These are phyloP conservation scores for Ophiobolus disseminans DNA, from an alignment of 2,329 filamentous ascomycete genomes.

Conservation along the genomic window DNA sequence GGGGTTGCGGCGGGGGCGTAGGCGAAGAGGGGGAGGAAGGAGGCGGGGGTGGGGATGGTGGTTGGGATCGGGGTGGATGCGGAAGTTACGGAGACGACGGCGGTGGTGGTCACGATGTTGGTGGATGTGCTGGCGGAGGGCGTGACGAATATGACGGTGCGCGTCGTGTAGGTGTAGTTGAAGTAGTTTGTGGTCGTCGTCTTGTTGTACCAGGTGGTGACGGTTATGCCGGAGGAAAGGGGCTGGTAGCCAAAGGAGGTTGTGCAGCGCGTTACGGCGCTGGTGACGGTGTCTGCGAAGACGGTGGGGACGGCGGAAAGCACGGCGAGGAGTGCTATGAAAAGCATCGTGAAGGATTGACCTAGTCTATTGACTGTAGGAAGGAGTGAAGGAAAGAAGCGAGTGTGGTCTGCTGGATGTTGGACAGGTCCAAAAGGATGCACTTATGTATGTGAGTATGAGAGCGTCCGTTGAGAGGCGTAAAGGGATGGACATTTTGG, in stretches of 20 bases:
- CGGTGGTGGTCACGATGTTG: constrained; percentile 23
- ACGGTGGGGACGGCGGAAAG: constrained; percentile 25
- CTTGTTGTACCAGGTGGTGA: constrained; percentile 18
- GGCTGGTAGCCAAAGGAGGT: constrained; percentile 20
- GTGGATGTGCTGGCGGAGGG: constrained; percentile 29
- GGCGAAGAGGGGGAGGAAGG: constrained; percentile 24
- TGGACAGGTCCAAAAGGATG: not conserved
- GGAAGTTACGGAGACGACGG: constrained; percentile 16
- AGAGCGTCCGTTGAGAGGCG: constrained; percentile 5
- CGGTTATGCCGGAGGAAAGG: constrained; percentile 13
- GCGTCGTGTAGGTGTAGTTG: constrained; percentile 17
- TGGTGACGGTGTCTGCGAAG: constrained; percentile 14
- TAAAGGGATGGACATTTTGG: constrained; percentile 11
- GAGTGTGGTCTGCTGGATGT: constrained; percentile 27
- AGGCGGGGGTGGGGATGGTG: constrained; percentile 19
- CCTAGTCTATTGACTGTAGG: constrained; percentile 13
- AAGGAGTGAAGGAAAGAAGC: constrained; percentile 16
- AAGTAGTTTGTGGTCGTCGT: constrained; percentile 17
- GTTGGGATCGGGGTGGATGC: constrained; percentile 17
- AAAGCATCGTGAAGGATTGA: constrained; percentile 23
- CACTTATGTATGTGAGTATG: not conserved
- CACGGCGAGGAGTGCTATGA: constrained; percentile 20
- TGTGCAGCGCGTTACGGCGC: constrained; percentile 20
- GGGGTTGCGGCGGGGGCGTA: constrained; percentile 11
- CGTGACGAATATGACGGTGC: constrained; percentile 24